Evolutionary conservation across 106 monocot species (phyloP), one percentile per base, ranked within the genome.

Genomic region (Phalaenopsis aphrodite): DNA sequence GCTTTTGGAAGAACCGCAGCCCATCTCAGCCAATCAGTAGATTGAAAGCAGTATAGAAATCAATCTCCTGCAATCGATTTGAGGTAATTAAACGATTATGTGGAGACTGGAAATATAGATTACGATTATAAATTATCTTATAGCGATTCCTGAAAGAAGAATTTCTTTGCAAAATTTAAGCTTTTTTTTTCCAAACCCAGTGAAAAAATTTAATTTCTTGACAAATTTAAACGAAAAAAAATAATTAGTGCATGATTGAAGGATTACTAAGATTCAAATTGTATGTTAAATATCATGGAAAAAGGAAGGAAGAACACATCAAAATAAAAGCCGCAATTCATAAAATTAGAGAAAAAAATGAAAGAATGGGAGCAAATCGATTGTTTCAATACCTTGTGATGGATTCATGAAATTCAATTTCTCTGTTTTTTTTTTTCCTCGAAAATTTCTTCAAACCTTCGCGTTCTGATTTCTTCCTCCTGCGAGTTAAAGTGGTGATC

Each of bases 21-120:
- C 76, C 76, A 76, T 76, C 76, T 76, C 38, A 69, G 38, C 39
- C 36, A 38, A 66, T 66, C 66, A 66, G 56, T 56, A 56, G 14
- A 56, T 56, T 2, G 8, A 56, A 56, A 56, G 8, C 10, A 66
- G 15, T 39, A 39, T 38, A 69, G 69, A 69, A 69, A 69, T 69
- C 36, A 69, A 69, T 38, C 11, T 69, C 37, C 69, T 69, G 69
- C 12, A 69, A 41, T 69, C 36, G 39, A 15, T 4, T 69, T 69
- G 14, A 38, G 14, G 39, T 69, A 21, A 38, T 69, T 39, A 36
- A 69, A 36, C 10, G 18, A 21, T 61, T 1, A 61, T 23, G 21
- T 21, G 5, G 4, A 7, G 61, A 12, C 1, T 52, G 52, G 52
- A 52, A 52, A 12, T 52, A 52, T 52, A 52, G 14, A 14, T 14